These are phyloP conservation scores for Setaria viridis DNA, from an alignment of 202 grass and related monocot species.

Conservation along the genomic window DNA sequence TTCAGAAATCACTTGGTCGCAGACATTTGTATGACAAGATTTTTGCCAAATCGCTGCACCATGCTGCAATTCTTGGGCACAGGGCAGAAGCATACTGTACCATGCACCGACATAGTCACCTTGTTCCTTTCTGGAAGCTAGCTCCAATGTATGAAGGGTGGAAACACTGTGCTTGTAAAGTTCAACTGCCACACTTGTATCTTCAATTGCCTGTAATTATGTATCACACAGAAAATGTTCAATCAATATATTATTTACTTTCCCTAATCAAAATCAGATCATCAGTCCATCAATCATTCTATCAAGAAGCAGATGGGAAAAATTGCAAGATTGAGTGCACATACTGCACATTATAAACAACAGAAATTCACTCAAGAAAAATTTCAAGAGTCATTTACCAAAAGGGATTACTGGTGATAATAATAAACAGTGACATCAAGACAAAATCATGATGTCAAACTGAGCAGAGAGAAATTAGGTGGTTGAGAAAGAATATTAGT, in stretches of 20 bases:
- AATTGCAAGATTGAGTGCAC: conserved; percentile 17
- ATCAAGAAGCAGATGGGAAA: conserved; percentile 7
- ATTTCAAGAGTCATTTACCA: neutral
- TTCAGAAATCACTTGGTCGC: conserved; percentile 43
- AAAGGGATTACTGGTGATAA: no score
- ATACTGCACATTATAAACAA: neutral
- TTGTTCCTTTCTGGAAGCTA: conserved; percentile 59
- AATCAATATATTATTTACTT: conserved; percentile 17
- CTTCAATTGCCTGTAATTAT: conserved; percentile 49
- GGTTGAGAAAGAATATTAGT: neutral
- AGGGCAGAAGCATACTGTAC: conserved; percentile 51
- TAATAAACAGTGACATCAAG: neutral
- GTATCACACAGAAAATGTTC: conserved; percentile 15
- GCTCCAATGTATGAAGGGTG: conserved; percentile 37
- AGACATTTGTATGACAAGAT: conserved; percentile 44
- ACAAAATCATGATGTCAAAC: neutral
- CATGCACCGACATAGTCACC: conserved; percentile 52
- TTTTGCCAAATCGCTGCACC: conserved; percentile 58
- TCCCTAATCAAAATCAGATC: conserved; percentile 20
- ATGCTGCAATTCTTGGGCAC: conserved; percentile 62
- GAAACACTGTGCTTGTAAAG: conserved; percentile 60
- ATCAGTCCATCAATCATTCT: conserved; percentile 7
- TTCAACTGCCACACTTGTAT: conserved; percentile 48
- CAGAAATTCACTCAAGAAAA: neutral
- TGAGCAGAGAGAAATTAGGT: neutral